These are phyloP conservation scores for Globisporangium ultimum DNA, from an alignment of 352 stramenopile genomes.

Conservation along the genomic window DNA sequence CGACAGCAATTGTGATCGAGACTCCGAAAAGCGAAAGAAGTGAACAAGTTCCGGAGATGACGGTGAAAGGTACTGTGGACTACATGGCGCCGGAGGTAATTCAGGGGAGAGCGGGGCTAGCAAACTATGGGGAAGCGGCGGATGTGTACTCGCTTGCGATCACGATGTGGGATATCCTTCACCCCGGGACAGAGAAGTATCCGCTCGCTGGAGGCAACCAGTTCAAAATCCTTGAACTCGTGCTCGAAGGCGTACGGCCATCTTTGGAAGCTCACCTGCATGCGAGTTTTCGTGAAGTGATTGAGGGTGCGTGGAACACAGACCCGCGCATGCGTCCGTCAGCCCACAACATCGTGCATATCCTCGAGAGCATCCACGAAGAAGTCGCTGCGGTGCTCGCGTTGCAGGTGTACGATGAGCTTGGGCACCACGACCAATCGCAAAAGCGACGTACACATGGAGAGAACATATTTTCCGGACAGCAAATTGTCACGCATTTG, in stretches of 20 bases:
- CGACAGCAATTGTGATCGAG: no score
- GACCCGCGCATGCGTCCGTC: slow-evolving; percentile 47
- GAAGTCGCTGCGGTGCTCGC: slow-evolving; percentile 47
- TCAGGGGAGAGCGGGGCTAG: slow-evolving; percentile 34
- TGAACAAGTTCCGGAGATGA: slow-evolving; percentile 29
- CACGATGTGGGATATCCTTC: slow-evolving; percentile 68
- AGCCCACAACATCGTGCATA: slow-evolving; percentile 37
- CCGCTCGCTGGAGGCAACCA: slow-evolving; percentile 34
- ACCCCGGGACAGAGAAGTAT: slow-evolving; percentile 50
- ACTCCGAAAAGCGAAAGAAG: no score
- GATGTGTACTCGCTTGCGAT: slow-evolving; percentile 70
- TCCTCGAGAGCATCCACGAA: slow-evolving; percentile 61
- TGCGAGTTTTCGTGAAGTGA: slow-evolving; percentile 41
- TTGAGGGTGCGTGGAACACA: slow-evolving; percentile 46
- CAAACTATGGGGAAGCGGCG: slow-evolving; percentile 54
- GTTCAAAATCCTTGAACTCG: slow-evolving; percentile 48
- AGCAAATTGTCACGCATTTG: slow-evolving; percentile 22
- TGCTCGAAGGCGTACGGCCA: slow-evolving; percentile 43
- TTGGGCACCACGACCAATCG: slow-evolving; percentile 12
- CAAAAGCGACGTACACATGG: no score
- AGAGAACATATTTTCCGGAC: no score
- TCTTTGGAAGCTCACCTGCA: slow-evolving; percentile 32
- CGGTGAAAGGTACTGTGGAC: slow-evolving; percentile 61
- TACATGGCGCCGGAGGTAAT: slow-evolving; percentile 83
- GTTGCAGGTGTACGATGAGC: slow-evolving; percentile 39